phyloP scores from a whole-genome alignment of 2,329 filamentous ascomycete species.

The Cytospora piceae region DNA sequence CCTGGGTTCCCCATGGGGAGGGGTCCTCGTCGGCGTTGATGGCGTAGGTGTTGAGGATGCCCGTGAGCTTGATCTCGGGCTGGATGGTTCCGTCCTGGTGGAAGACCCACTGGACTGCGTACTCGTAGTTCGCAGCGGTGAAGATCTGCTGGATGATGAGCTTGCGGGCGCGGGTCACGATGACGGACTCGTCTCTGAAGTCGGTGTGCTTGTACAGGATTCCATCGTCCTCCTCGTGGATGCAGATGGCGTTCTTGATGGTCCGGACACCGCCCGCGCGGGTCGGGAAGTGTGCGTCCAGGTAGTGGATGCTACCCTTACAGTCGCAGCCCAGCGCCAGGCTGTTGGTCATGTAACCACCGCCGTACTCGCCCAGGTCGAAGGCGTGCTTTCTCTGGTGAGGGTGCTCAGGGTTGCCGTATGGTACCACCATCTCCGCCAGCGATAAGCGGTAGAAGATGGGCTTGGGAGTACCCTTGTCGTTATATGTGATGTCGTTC shows the following conservation, averaged over 20 bases:
- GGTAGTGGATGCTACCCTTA: slow-evolving; percentile 89
- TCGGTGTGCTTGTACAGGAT: slow-evolving; percentile 95
- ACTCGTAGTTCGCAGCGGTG: slow-evolving; percentile 95
- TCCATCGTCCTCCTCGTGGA: slow-evolving; percentile 90
- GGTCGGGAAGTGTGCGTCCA: slow-evolving; percentile 85
- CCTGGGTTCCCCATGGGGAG: slow-evolving; percentile 86
- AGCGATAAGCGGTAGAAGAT: slow-evolving; percentile 89
- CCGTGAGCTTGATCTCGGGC: slow-evolving; percentile 88
- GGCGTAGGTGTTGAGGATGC: slow-evolving; percentile 89
- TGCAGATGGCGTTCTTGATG: slow-evolving; percentile 93
- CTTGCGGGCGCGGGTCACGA: slow-evolving; percentile 84
- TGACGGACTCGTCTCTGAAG: slow-evolving; percentile 86
- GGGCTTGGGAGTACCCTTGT: slow-evolving; percentile 75
- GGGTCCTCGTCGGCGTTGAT: slow-evolving; percentile 81
- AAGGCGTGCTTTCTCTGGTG: slow-evolving; percentile 84
- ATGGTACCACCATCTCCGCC: slow-evolving; percentile 93
- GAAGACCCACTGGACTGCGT: slow-evolving; percentile 80
- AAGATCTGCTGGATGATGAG: slow-evolving; percentile 90
- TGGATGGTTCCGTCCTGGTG: slow-evolving; percentile 92
- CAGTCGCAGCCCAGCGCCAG: slow-evolving; percentile 80
- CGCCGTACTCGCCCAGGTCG: slow-evolving; percentile 79
- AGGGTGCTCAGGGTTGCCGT: slow-evolving; percentile 78
- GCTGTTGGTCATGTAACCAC: slow-evolving; percentile 82
- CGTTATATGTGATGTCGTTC: slow-evolving; percentile 87
- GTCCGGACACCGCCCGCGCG: slow-evolving; percentile 73